Base-by-base conservation (phyloP, 768 basidiomycete species). In the Daedaleopsis nitida region DNA sequence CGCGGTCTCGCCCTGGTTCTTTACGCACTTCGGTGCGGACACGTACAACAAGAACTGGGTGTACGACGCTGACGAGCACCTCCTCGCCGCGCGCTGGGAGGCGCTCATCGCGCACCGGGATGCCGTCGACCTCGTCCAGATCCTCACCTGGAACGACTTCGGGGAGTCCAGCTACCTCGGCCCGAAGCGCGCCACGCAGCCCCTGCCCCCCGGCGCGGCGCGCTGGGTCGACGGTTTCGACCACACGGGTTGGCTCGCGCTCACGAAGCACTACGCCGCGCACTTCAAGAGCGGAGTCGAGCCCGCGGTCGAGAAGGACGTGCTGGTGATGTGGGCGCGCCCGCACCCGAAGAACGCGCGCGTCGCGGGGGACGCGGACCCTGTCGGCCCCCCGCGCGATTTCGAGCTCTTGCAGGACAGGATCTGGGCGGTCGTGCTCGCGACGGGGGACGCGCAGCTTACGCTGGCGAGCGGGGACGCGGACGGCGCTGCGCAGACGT, bases 101-200 rank as follows among this genome's bases (percentile, higher is more conserved):
- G 77, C 82, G 54, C 70, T 89, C 32, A 80, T 88, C 58, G 68
- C 72, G 21, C 80, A 85, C 73, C 78, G 86, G 19, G 72, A 79
- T 64, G 62, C 70, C 48, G 73, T 80, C 64, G 74, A 76, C 60
- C 64, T 86, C 55, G 81, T 80, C 24, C 83, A 89, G 68, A 76
- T 88, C 65, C 78, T 87, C 54, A 86, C 84, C 21, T 91, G 87
- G 88, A 91, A 91, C 73, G 86, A 90, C 70, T 90, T 83, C 64
- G 88, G 88, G 66, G 88, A 90, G 75, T 88, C 87, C 1, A 82
- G 86, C 68, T 91, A 92, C 74, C 77, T 83, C 66, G 86, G 88
- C 12, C 86, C 88, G 3, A 76, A 83, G 48, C 83, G 76, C 56
- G 76, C 69, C n/a, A 72, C 75, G 12, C 47, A 49, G 47, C 5